These are phyloP conservation scores for Thelephora ganbajun DNA, from an alignment of 768 basidiomycete genomes.

Conservation along the genomic window DNA sequence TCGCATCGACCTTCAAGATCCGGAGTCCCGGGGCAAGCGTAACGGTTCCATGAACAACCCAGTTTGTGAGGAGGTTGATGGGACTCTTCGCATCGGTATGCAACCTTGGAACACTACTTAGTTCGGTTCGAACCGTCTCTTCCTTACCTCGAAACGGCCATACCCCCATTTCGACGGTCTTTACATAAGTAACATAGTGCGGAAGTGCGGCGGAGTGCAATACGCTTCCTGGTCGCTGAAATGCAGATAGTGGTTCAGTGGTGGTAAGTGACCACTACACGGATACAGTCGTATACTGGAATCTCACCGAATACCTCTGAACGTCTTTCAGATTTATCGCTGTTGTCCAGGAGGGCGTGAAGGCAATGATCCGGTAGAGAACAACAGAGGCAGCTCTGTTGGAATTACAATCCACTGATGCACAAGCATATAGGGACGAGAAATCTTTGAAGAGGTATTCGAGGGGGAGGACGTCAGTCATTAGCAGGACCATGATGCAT, in stretches of 20 bases:
- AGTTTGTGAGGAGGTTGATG: conserved; percentile 5
- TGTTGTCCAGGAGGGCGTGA: conserved; percentile 22
- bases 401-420: conserved; percentile 33
- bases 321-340: conserved; percentile 24
- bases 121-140: background rate
- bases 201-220: conserved; percentile 14
- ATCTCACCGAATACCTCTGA: conserved; percentile 21
- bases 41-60: conserved; percentile 6
- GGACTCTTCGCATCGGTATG: conserved; percentile 6
- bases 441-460: conserved; percentile 21
- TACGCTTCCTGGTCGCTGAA: conserved; percentile 5
- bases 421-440: conserved; percentile 22
- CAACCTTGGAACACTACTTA: conserved; percentile 7
- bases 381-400: conserved; percentile 27
- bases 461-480: conserved; percentile 8
- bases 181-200: conserved; percentile 26
- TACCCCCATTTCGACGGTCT: conserved; percentile 33
- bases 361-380: conserved; percentile 31
- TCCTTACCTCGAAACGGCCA: conserved; percentile 1
- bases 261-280: conserved; percentile 1
- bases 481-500: background rate
- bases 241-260: conserved; percentile 3
- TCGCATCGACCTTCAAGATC: conserved; percentile 7
- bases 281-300: too few relatives aligned
- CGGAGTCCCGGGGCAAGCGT: conserved; percentile 5